These are phyloP conservation scores for Acmispon strigosus DNA, from an alignment of 306 rosid species.

Conservation along the genomic window DNA sequence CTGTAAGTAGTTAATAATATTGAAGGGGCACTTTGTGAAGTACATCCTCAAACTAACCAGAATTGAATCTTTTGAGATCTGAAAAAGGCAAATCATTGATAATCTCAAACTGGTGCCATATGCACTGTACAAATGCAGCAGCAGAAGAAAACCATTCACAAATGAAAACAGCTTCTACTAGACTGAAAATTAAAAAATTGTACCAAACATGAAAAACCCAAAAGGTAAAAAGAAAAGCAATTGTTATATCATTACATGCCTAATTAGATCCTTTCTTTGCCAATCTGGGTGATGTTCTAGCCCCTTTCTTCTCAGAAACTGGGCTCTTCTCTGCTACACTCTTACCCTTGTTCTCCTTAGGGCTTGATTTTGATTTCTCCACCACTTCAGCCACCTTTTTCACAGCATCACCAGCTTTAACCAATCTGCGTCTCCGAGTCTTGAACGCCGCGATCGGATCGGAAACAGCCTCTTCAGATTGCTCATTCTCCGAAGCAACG, in stretches of 20 bases:
- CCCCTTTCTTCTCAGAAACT: constrained; percentile 17
- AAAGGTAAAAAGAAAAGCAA: neutral
- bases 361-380: neutral
- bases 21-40: too few species aligned
- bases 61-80: neutral
- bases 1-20: too few species aligned
- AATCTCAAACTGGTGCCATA: neutral
- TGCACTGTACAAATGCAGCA: neutral
- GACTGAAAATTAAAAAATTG: neutral
- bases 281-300: constrained; percentile 58
- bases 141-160: neutral
- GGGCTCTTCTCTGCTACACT: neutral
- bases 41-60: neutral
- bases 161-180: neutral
- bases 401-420: constrained; percentile 14
- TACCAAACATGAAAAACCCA: neutral
- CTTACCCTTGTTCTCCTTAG: constrained; percentile 24
- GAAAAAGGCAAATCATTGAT: neutral
- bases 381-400: constrained; percentile 33
- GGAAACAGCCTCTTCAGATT: neutral
- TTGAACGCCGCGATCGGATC: neutral
- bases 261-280: constrained; percentile 25
- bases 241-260: neutral
- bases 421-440: constrained; percentile 25
- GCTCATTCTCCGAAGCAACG: constrained; percentile 45